Percentiles rank a stretch among this genome's conserved stretches.
These are phyloP conservation scores for Septoria linicola DNA, from an alignment of 2,329 filamentous ascomycete genomes.

Conservation along the genomic window DNA sequence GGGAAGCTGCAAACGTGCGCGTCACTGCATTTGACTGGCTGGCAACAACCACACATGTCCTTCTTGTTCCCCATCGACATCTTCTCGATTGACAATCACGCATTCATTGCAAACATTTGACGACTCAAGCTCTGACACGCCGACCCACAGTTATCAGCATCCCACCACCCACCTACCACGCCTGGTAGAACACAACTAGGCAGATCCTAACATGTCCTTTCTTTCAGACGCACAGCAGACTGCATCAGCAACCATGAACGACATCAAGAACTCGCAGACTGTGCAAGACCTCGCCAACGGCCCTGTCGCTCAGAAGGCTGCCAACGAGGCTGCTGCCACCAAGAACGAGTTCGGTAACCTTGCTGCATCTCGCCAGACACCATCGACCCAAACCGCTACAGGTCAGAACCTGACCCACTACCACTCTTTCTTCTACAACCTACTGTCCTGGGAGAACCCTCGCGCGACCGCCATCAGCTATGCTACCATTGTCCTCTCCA, in stretches of 20 bases:
- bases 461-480: constrained; percentile 63
- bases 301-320: constrained; percentile 58
- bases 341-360: constrained; percentile 59
- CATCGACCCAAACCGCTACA: constrained; percentile 56
- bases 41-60: background rate
- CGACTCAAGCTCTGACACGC: constrained; percentile 19
- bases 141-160: constrained; percentile 21
- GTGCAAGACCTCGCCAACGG: constrained; percentile 52
- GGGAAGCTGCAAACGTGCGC: constrained; percentile 10
- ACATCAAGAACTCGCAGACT: constrained; percentile 50
- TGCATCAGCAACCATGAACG: constrained; percentile 49
- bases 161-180: constrained; percentile 15
- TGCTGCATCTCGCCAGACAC: constrained; percentile 54
- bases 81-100: background rate
- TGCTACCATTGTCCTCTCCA: constrained; percentile 55
- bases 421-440: constrained; percentile 65
- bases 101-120: background rate
- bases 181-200: constrained; percentile 13
- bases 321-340: constrained; percentile 57
- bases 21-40: background rate
- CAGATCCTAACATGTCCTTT: constrained; percentile 23
- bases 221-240: constrained; percentile 49
- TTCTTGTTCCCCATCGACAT: background rate
- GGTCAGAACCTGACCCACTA: constrained; percentile 65
- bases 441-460: constrained; percentile 67